phyloP scores from a whole-genome alignment of 305 asterid species.

The Fraxinus ornus region DNA sequence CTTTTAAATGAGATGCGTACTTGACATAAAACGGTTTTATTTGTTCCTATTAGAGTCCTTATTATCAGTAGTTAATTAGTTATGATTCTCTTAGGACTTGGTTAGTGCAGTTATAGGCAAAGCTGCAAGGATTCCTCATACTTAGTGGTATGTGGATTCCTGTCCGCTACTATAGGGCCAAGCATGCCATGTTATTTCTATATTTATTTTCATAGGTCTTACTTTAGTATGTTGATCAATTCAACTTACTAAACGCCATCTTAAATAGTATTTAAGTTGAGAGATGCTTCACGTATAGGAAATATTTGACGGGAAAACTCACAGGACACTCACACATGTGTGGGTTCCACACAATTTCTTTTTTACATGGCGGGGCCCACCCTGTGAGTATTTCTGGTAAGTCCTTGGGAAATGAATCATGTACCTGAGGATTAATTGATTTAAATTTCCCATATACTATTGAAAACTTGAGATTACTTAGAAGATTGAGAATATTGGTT shows the following conservation, averaged over 20 bases:
- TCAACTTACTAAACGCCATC: background rate
- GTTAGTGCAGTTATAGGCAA: background rate
- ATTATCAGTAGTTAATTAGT: background rate
- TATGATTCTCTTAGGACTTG: background rate
- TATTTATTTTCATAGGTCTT: background rate
- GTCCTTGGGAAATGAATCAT: too few relatives aligned
- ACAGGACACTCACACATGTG: too few relatives aligned
- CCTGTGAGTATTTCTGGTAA: too few relatives aligned
- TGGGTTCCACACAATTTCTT: too few relatives aligned
- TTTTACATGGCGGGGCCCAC: too few relatives aligned
- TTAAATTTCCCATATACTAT: background rate
- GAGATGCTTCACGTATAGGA: too few relatives aligned
- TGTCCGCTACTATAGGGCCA: background rate
- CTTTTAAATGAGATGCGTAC: background rate
- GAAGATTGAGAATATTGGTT: background rate
- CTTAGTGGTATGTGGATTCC: slow-evolving; percentile 17
- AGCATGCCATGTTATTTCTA: slow-evolving; percentile 1
- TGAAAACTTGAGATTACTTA: background rate
- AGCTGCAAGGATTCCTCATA: background rate
- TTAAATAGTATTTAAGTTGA: background rate
- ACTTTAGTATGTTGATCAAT: background rate
- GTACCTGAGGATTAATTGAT: too few relatives aligned
- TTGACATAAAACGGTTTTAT: background rate
- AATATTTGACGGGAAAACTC: too few relatives aligned
- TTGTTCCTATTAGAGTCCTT: background rate